Evolutionary conservation across 306 rosid genomes (phyloP), one percentile per base, ranked within the genome.

Genomic region (Cucumis cinereus): DNA sequence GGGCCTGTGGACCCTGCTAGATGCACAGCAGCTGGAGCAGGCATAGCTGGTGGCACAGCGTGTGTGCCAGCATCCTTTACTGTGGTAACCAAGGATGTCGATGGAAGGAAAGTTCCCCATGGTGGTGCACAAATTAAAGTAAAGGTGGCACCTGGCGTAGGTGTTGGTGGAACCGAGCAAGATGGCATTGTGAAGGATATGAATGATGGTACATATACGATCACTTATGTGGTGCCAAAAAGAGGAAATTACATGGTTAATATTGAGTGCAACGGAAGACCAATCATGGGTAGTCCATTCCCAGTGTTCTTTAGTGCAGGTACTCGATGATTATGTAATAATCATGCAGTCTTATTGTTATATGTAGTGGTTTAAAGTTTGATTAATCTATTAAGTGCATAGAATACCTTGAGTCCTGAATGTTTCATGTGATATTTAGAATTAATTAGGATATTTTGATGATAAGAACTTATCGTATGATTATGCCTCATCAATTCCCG

Each of bases 291-390:
- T 55, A 95, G 98, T 66, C 98, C 98, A 0, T 95, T 95, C 81
- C 99, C 99, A 1, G 99, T 95, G 79, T 95, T 95, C 85, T 95
- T 95, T 81, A 95, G 98, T 90, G 93, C 94, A 90, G 99, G 98
- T 95, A 90, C 69, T 77, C 36, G 12, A 71, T 55, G 54, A 26
- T 77, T 22, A 10, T 58, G 52, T 59, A 7, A 50, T 50, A 8
- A 19, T 38, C 20, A 11, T 55, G 35, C 59, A 26, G 3, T 49
- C 24, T 71, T 23, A 43, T 71, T 47, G 41, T 49, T 47, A 8
- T 26, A 26, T 47, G 2, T 16, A 16, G 59, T 8, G 36, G 33
- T 71, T 14, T 45, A 2, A 10, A 11, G 59, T 50, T 26, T 49
- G 60, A 49, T 50, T 50, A 49, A 47, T 71, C 41, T 49, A 49